Evolutionary conservation across 805 yeast species (phyloP).

Genomic region (Zygosaccharomyces bailii): DNA sequence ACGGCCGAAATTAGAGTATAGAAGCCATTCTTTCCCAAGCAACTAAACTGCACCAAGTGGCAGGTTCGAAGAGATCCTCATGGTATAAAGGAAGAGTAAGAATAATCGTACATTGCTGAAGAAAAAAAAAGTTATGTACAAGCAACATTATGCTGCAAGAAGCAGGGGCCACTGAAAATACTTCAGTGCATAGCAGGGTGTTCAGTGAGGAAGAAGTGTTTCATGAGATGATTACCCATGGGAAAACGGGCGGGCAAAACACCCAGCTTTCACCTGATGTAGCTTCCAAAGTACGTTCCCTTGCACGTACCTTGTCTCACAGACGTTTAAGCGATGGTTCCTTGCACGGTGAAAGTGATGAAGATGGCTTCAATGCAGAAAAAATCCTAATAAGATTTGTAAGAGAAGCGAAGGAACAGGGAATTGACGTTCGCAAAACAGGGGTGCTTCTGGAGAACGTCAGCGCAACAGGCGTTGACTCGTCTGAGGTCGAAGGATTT

Average conservation of each 20-base stretch:
- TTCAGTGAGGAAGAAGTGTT: background rate
- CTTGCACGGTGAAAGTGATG: constrained; percentile 12
- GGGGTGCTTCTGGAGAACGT: constrained; percentile 44
- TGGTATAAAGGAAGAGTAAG: too few relatives aligned
- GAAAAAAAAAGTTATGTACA: too few relatives aligned
- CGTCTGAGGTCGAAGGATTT: constrained; percentile 38
- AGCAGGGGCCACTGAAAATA: too few relatives aligned
- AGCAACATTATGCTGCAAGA: too few relatives aligned
- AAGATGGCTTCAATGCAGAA: constrained; percentile 26
- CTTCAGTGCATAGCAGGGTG: too few relatives aligned
- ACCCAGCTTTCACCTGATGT: background rate
- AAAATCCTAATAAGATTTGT: constrained; percentile 38
- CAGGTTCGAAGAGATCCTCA: too few relatives aligned
- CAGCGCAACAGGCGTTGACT: constrained; percentile 40
- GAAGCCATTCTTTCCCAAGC: too few relatives aligned
- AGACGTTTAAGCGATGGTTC: constrained; percentile 18
- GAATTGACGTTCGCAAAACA: constrained; percentile 42
- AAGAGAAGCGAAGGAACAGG: constrained; percentile 43
- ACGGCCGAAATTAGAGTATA: too few relatives aligned
- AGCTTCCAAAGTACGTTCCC: background rate
- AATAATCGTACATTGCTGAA: too few relatives aligned
- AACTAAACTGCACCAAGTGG: too few relatives aligned
- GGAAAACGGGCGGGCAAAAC: background rate
- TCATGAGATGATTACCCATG: background rate
- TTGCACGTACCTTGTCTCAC: constrained; percentile 8